Evolutionary conservation across 495 filamentous ascomycete species (phyloP), one percentile per base, ranked within the genome.

Genomic region (Diplogelasinospora grovesii): DNA sequence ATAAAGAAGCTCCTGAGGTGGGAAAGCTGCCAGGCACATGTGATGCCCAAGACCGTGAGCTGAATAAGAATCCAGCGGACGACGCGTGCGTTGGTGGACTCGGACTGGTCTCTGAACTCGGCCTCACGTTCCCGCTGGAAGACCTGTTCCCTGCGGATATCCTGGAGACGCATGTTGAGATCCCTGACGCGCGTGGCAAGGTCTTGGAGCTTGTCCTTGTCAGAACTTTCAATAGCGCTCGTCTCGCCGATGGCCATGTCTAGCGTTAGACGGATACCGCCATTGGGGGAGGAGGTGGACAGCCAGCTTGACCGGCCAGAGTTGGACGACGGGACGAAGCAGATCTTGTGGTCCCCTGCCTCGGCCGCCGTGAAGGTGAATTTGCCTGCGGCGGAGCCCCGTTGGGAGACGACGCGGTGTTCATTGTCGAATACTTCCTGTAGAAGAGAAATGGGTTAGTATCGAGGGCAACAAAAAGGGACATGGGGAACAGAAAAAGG

Each of bases 341-440:
- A 98, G 61, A 98, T 79, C 53, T 79, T 80, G 78, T 98, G 92
- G 61, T 93, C 85, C 57, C 92, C 92, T 3, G 85, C 77, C 56
- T 96, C 93, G 48, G 87, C 86, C 26, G 93, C 87, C 39, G 79
- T 89, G 81, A 98, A 97, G 48, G 92, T 96, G 74, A 97, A 96
- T 54, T 83, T 83, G 46, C 92, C 93, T 24, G 76, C 67, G 41
- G 77, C 56, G 27, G 74, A 65, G 49, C 88, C 88, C 49, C 82
- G 81, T 66, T 94, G 88, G 45, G 80, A 83, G 36, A 97, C 85
- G 32, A 98, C 81, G 45, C 86, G 86, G 75, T 98, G 92, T 72
- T 96, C 86, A 65, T 95, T 92, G 78, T 97, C 92, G 65, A 98
- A 98, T 56, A 82, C 75, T 70, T 98, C 93, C 77, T 81, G 13